Evolutionary conservation across 495 filamentous ascomycete species (phyloP), one percentile per base, ranked within the genome.

Genomic region (Lophiostoma macrostomum): DNA sequence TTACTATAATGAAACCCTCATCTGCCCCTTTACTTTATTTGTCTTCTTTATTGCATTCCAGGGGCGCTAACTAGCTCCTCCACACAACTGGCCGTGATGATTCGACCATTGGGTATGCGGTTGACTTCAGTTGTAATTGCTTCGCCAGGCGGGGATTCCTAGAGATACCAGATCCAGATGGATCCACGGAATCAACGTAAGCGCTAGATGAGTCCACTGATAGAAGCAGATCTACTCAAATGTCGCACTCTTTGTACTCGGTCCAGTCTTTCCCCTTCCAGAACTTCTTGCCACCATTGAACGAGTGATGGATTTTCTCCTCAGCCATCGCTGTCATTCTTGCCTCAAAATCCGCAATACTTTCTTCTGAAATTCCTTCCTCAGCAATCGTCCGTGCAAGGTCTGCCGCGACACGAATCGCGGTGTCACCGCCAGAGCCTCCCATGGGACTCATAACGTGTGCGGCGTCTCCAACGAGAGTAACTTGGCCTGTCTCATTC

Each of bases 181-280:
- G n/a, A n/a, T n/a, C n/a, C n/a, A n/a, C n/a, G n/a, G n/a, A n/a
- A n/a, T n/a, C n/a, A n/a, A n/a, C n/a, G n/a, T n/a, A n/a, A n/a
- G n/a, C n/a, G n/a, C n/a, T n/a, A n/a, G n/a, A n/a, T n/a, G n/a
- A n/a, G n/a, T n/a, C n/a, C n/a, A n/a, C n/a, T n/a, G n/a, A n/a
- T n/a, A n/a, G n/a, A n/a, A n/a, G n/a, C n/a, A n/a, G n/a, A n/a
- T n/a, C n/a, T n/a, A n/a, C n/a, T 32, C 30, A 32, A 32, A 32
- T 8, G 30, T 32, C 30, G 30, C 30, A 32, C 35, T 38, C 35
- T 38, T 7, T 38, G 35, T 38, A 38, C 35, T 38, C 35, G 35
- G 35, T 8, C 47, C 47, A 50, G 35, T 50, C 47, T 28, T 39
- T 39, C 11, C 47, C 47, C 10, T 39, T 29, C 47, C 47, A 50